Conservation (phyloP, 2,329 filamentous ascomycete genomes). For the Coleophoma cylindrospora region DNA sequence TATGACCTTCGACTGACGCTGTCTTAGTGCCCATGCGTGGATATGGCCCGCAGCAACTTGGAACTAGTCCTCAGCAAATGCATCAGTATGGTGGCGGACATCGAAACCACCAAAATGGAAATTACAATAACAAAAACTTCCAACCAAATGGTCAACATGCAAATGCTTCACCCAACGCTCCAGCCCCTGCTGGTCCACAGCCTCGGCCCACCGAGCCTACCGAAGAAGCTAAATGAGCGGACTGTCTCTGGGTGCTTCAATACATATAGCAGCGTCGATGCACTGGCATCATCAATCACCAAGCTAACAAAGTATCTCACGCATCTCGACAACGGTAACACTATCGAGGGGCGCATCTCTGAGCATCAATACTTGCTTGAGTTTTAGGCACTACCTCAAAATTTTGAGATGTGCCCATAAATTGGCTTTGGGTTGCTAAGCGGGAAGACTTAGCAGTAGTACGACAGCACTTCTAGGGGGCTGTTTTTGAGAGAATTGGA, state of each 20-base stretch:
- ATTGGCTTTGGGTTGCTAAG: too few species aligned
- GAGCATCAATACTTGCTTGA: not conserved
- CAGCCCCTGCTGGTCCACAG: constrained; percentile 31
- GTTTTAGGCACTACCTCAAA: not conserved
- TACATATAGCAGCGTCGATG: constrained; percentile 22
- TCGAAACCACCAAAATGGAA: constrained; percentile 43
- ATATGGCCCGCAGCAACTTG: constrained; percentile 58
- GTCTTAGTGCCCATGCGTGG: constrained; percentile 52
- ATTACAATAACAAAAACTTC: constrained; percentile 44
- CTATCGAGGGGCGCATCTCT: too few species aligned
- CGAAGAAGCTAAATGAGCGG: constrained; percentile 43
- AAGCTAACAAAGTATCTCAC: constrained; percentile 10
- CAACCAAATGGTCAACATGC: constrained; percentile 32
- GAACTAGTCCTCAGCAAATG: constrained; percentile 55
- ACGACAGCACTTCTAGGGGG: constrained; percentile 9
- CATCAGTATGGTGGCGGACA: constrained; percentile 55
- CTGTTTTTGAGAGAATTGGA: constrained; percentile 20
- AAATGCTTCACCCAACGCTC: constrained; percentile 32
- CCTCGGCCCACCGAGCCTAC: constrained; percentile 30
- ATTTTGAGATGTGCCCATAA: not conserved
- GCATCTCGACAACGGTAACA: constrained; percentile 3
- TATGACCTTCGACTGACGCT: constrained; percentile 2
- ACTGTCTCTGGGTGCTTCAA: constrained; percentile 1
- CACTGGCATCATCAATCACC: constrained; percentile 19
- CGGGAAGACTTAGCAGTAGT: not conserved